These are phyloP conservation scores for Aspergillus kassunensis DNA, from an alignment of 495 filamentous ascomycete species.

Conservation along the genomic window DNA sequence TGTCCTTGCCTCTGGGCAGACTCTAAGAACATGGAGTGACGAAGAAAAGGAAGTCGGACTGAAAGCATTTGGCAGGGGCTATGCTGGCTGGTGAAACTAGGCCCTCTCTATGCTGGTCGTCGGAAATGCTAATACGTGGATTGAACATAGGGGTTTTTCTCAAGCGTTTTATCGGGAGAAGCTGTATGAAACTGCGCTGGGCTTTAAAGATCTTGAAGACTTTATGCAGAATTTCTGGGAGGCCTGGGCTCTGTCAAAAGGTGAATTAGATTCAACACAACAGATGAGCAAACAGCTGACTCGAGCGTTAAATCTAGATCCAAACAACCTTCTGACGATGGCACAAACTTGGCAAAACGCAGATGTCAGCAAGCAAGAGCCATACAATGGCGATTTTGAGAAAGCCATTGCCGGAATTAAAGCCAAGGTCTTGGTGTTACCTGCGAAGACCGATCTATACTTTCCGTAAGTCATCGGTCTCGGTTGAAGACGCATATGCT, in stretches of 20 bases:
- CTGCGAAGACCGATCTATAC: constrained; percentile 66
- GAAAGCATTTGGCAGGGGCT: constrained; percentile 66
- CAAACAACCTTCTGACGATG: constrained; percentile 64
- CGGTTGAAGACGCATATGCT: constrained; percentile 7
- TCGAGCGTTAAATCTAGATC: constrained; percentile 42
- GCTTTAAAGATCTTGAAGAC: constrained; percentile 60
- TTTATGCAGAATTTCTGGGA: constrained; percentile 74
- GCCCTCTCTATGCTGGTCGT: background rate
- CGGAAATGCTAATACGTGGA: background rate
- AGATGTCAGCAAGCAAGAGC: constrained; percentile 59
- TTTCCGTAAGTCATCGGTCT: constrained; percentile 53
- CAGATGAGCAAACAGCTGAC: background rate
- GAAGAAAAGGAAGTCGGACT: constrained; percentile 58
- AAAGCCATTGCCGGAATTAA: constrained; percentile 64
- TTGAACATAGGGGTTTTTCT: constrained; percentile 53
- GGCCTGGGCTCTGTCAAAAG: constrained; percentile 62
- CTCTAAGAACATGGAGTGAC: constrained; percentile 49
- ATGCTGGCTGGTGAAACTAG: constrained; percentile 61
- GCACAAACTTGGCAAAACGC: constrained; percentile 71
- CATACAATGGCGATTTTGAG: constrained; percentile 61
- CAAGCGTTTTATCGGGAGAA: constrained; percentile 69
- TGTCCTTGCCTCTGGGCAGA: constrained; percentile 26
- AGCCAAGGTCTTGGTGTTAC: constrained; percentile 62
- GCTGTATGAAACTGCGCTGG: constrained; percentile 55
- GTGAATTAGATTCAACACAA: constrained; percentile 24